Base-by-base conservation (phyloP, 345 rosid genomes). In the Nephelium lappaceum region DNA sequence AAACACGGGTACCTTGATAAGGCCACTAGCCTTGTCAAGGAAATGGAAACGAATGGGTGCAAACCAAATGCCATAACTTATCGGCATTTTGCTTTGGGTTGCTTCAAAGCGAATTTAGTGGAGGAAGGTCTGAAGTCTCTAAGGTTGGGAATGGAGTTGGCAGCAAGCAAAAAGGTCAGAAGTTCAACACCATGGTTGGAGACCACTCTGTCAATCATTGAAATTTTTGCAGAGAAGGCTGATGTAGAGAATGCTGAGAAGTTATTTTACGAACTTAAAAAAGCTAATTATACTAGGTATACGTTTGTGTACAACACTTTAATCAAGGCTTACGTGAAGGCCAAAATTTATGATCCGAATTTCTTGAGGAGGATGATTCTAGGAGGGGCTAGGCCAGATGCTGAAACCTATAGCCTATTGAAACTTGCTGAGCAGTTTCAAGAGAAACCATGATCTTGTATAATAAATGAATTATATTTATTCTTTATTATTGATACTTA, bases 301-400 rank as follows among this genome's bases (percentile, higher is more conserved):
- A 88, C 94, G 3, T 96, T 96, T 76, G 99, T 91, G 79, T 90
- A 84, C 82, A 96, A 96, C 74, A 80, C 93, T 39, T 78, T 96
- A 86, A 86, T 94, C 61, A 91, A 88, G 87, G 97, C 90, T 72
- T 96, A 96, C 79, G 93, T 88, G 77, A 96, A 89, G 80, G 98
- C 88, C 21, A 91, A 86, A 80, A 82, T 81, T 51, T 88, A 87
- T 84, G 88, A 90, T 76, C 90, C 97, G 45, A 84, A 90, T 84
- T 87, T 95, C 38, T 86, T 96, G 83, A 89, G 87, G 77, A 94
- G 99, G 86, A 94, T 94, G 98, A 92, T 96, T 78, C 83, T 94
- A 9, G 98, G 93, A 77, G 95, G 99, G 31, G 87, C 97, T 9
- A 88, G 92, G 82, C 99, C 99, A 68, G 98, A 96, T 84, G 90